Base-by-base conservation (phyloP, 345 rosid species). In the Clarkia xantiana region DNA sequence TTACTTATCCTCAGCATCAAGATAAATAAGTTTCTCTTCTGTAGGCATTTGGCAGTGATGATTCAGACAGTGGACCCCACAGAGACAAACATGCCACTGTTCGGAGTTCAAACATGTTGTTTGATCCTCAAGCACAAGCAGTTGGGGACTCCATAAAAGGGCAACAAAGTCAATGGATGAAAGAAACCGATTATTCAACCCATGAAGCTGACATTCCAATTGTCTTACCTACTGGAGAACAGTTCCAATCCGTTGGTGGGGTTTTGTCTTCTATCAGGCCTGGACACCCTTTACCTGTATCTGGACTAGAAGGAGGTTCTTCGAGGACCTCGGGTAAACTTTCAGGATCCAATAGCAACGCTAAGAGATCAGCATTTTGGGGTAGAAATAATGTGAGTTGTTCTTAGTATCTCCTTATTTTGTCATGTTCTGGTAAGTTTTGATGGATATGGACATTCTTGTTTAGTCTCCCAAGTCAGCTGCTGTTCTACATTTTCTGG, bases 21-120 rank as follows among this genome's bases (percentile, higher is more conserved):
- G 36, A 10, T 29, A 29, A 29, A 29, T 29, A 29, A 3, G 36
- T 7, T 29, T 29, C 36, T 29, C 36, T 29, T 29, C 50, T 48
- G 65, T 71, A 91, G 98, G 88, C 86, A 36, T 73, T 86, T 70
- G 94, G 84, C 42, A 82, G 78, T 48, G 91, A 83, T 71, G 93
- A 82, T 63, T 86, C 82, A 18, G 98, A 83, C 67, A 67, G 43
- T 67, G 93, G 71, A 57, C 79, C 84, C 53, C 80, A 95, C 2
- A 70, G 68, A 64, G 62, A 75, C 57, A 60, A 54, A 67, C 72
- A 53, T 56, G 69, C 57, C 61, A 54, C 67, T 23, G 70, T 59
- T 44, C 79, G 73, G 69, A 68, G 60, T 67, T 68, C 77, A 58
- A 72, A 63, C 41, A 18, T 66, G 42, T 68, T 66, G 23, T 51